Evolutionary conservation across 495 filamentous ascomycete species (phyloP).

Genomic region (Penicillium tannophilum): DNA sequence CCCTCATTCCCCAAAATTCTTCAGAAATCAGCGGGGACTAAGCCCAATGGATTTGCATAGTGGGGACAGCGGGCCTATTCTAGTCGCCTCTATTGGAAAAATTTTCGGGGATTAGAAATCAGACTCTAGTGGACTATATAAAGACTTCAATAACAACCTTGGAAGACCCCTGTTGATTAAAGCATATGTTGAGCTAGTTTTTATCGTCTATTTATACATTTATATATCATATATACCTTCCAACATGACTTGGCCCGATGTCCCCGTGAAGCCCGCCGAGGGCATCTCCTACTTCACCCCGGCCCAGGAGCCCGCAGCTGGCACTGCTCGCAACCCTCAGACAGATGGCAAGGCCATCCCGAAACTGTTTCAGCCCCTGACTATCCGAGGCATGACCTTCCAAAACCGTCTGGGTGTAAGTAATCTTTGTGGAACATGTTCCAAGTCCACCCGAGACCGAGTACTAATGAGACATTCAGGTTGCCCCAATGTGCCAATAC

Average conservation of each 20-base stretch:
- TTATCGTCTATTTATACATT: too few relatives aligned
- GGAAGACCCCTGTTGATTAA: background rate
- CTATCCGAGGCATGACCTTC: slow-evolving; percentile 57
- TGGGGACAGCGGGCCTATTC: background rate
- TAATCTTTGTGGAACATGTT: slow-evolving; percentile 9
- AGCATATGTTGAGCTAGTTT: background rate
- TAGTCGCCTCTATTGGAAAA: slow-evolving; percentile 5
- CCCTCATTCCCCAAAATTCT: background rate
- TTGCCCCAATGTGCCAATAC: slow-evolving; percentile 71
- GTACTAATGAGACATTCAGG: slow-evolving; percentile 22
- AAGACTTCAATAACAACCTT: background rate
- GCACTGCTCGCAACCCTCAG: slow-evolving; percentile 64
- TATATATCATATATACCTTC: background rate
- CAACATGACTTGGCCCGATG: slow-evolving; percentile 38
- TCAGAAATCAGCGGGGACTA: background rate
- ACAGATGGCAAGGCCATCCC: slow-evolving; percentile 57
- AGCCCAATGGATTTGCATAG: background rate
- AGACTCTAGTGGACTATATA: slow-evolving; percentile 10
- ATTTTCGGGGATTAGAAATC: slow-evolving; percentile 24
- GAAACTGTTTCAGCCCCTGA: slow-evolving; percentile 70
- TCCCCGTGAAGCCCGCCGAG: slow-evolving; percentile 44
- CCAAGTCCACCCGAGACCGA: slow-evolving; percentile 2
- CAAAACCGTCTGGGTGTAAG: slow-evolving; percentile 63
- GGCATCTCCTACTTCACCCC: slow-evolving; percentile 72
- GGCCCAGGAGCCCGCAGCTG: slow-evolving; percentile 62